Percentiles rank a stretch among this genome's conserved stretches.
Conservation (phyloP, 805 yeast genomes). For the Teunomyces pallodes region DNA sequence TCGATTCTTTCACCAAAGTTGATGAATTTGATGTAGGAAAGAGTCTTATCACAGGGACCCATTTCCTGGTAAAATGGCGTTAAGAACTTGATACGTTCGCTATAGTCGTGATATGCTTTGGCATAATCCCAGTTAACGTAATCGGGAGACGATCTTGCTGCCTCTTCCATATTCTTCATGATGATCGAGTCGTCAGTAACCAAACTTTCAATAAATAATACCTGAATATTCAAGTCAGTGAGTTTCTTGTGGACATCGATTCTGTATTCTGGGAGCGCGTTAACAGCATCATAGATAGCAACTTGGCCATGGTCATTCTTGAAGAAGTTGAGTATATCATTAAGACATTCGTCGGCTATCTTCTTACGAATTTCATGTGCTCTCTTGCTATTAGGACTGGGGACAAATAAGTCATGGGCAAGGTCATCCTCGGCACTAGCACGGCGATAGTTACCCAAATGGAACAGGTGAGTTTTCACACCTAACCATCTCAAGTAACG, state of each 20-base stretch:
- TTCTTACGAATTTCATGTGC: constrained; percentile 54
- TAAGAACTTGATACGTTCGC: constrained; percentile 65
- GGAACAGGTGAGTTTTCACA: constrained; percentile 87
- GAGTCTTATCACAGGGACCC: constrained; percentile 47
- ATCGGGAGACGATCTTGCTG: constrained; percentile 86
- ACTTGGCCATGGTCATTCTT: constrained; percentile 83
- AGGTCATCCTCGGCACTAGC: constrained; percentile 46
- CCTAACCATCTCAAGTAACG: constrained; percentile 96
- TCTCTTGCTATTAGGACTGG: constrained; percentile 44
- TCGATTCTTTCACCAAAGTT: constrained; percentile 87
- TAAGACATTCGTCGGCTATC: constrained; percentile 61
- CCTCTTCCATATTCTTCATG: constrained; percentile 67
- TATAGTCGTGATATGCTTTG: constrained; percentile 74
- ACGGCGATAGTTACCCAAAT: constrained; percentile 87
- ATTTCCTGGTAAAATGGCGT: constrained; percentile 73
- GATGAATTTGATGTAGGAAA: constrained; percentile 79
- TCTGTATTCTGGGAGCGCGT: constrained; percentile 73
- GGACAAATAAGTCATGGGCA: constrained; percentile 69
- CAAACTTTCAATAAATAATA: constrained; percentile 83
- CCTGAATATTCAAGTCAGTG: constrained; percentile 60
- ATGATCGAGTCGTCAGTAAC: constrained; percentile 72
- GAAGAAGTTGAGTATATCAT: constrained; percentile 70
- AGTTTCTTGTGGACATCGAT: constrained; percentile 54
- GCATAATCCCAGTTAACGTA: constrained; percentile 72
- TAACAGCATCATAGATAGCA: constrained; percentile 94